Conservation (phyloP, 2,329 filamentous ascomycete species). For the Neofusicoccum cordaticola region DNA sequence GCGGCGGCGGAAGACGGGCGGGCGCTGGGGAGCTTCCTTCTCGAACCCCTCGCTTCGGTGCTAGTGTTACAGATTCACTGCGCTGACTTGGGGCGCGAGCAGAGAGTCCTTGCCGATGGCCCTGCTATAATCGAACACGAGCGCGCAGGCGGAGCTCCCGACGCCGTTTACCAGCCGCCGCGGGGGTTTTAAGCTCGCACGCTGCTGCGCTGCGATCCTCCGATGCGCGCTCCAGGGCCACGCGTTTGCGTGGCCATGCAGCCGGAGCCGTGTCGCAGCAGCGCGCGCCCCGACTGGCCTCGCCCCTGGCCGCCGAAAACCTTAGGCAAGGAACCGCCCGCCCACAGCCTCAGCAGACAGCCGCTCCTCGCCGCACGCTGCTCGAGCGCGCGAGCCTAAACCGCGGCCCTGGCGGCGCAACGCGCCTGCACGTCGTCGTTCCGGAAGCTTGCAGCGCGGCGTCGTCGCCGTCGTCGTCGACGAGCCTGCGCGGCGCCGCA, state of each 20-base stretch:
- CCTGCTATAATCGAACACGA: slow-evolving; percentile 13
- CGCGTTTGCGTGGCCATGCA: slow-evolving; percentile 7
- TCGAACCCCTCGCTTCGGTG: slow-evolving; percentile 11
- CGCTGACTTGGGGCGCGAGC: neutral
- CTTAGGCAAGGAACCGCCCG: neutral
- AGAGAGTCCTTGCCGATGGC: neutral
- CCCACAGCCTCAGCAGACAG: too few species aligned
- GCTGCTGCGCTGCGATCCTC: neutral
- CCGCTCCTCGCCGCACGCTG: neutral
- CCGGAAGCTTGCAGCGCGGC: too few species aligned
- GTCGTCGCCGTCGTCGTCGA: too few species aligned
- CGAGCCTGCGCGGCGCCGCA: neutral
- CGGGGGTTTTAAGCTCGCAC: slow-evolving; percentile 3
- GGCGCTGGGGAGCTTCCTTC: neutral
- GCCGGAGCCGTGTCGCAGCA: neutral
- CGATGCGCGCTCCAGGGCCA: slow-evolving; percentile 12
- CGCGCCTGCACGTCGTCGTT: neutral
- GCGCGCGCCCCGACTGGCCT: neutral
- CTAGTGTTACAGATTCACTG: slow-evolving; percentile 14
- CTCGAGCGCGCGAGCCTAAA: neutral
- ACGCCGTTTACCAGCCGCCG: slow-evolving; percentile 1
- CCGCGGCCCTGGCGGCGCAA: neutral
- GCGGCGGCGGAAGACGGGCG: neutral
- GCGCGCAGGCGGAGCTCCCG: neutral
- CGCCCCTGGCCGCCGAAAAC: slow-evolving; percentile 1